A percentile compares a stretch with the other conserved stretches of the same genome.
These are phyloP conservation scores for Jamesozyma hellenica DNA, from an alignment of 805 yeast genomes.

Conservation along the genomic window DNA sequence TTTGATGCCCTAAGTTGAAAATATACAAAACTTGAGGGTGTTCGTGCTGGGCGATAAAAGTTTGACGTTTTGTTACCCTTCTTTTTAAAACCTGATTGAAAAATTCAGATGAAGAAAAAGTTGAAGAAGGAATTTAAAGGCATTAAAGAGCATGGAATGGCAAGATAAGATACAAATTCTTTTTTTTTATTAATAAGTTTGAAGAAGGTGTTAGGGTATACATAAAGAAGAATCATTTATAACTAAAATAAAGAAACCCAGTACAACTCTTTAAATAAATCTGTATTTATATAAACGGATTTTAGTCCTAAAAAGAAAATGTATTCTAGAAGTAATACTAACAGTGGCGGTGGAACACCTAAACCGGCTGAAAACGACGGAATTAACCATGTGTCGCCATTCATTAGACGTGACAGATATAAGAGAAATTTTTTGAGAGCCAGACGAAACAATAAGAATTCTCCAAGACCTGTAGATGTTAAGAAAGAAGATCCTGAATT, in stretches of 20 bases:
- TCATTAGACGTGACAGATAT: conserved; percentile 29
- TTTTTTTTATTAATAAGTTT: no score
- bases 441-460: conserved; percentile 10
- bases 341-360: conserved; percentile 12
- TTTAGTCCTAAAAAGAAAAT: background rate
- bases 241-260: background rate
- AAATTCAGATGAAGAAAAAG: no score
- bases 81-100: no score
- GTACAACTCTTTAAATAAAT: background rate
- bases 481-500: conserved; percentile 29
- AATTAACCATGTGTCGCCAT: conserved; percentile 24
- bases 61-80: no score
- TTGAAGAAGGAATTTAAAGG: background rate
- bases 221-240: no score
- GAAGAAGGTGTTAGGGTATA: no score
- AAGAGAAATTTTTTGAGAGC: conserved; percentile 28
- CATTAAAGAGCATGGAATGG: background rate
- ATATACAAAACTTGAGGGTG: no score
- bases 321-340: conserved; percentile 3
- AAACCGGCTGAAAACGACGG: conserved; percentile 5
- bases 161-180: background rate
- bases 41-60: no score
- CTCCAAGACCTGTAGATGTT: conserved; percentile 6
- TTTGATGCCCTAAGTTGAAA: no score
- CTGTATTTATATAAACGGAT: background rate